A percentile compares a stretch with the other conserved stretches of the same genome.
These are phyloP conservation scores for Dianthus caryophyllus DNA, from an alignment of 148 eudicot genomes.

Conservation along the genomic window DNA sequence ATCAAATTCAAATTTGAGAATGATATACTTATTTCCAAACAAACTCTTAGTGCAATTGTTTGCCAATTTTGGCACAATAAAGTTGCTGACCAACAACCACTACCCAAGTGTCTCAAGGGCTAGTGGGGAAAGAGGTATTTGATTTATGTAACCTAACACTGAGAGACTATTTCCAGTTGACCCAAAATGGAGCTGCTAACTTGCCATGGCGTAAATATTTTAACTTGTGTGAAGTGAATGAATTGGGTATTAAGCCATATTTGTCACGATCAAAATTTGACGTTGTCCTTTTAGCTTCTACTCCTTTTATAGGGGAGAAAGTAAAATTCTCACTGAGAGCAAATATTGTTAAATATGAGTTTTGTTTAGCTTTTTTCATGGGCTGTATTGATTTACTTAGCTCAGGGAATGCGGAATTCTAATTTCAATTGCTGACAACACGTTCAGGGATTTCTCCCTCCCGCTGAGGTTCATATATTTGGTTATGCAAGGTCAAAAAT, in stretches of 20 bases:
- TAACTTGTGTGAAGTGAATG: background rate
- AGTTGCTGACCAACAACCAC: background rate
- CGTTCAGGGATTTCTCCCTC: constrained; percentile 60
- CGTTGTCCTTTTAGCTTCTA: background rate
- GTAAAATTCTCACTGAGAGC: background rate
- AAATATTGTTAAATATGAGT: background rate
- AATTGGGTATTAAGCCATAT: background rate
- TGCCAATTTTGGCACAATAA: background rate
- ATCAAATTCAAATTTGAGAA: too few relatives aligned
- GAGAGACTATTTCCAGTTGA: too few relatives aligned
- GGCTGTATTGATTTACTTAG: background rate
- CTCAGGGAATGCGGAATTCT: background rate
- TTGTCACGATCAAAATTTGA: background rate
- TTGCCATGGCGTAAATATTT: too few relatives aligned
- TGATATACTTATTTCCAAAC: too few relatives aligned
- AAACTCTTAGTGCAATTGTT: background rate
- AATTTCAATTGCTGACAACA: constrained; percentile 15
- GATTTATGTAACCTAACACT: too few relatives aligned
- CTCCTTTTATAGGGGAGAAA: background rate
- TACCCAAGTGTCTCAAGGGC: background rate
- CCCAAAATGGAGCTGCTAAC: too few relatives aligned
- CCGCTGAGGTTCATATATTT: constrained; percentile 74
- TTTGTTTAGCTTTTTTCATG: background rate
- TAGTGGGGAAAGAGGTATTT: too few relatives aligned
- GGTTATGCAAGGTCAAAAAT: constrained; percentile 91